A percentile compares a stretch with the other conserved stretches of the same genome.
phyloP scores from a whole-genome alignment of 495 filamentous ascomycete genomes.

The Podospora comata region DNA sequence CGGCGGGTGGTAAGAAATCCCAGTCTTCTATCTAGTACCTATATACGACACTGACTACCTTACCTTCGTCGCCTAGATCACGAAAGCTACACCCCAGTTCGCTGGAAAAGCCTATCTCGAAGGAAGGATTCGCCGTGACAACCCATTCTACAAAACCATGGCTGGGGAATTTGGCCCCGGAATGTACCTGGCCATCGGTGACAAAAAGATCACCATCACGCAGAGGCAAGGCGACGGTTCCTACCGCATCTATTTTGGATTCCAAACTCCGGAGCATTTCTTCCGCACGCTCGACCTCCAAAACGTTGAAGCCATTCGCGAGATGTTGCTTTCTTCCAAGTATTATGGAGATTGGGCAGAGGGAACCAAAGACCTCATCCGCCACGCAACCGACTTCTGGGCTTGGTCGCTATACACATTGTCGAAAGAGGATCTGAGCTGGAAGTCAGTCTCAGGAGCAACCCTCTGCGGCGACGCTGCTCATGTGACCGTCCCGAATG shows the following conservation, averaged over 20 bases:
- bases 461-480: constrained; percentile 61
- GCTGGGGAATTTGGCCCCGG: constrained; percentile 17
- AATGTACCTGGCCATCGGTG: constrained; percentile 19
- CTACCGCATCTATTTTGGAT: constrained; percentile 34
- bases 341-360: constrained; percentile 31
- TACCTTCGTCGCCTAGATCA: not conserved
- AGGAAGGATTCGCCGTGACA: not conserved
- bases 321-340: constrained; percentile 5
- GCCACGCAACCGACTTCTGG: constrained; percentile 28
- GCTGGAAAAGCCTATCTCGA: not conserved
- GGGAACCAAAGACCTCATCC: constrained; percentile 28
- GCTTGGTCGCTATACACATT: constrained; percentile 34
- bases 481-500: constrained; percentile 38
- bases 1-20: constrained; percentile 27
- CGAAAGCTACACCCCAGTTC: not conserved
- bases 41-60: not conserved
- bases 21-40: not conserved
- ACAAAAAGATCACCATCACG: constrained; percentile 23
- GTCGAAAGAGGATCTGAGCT: constrained; percentile 21
- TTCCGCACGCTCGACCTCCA: constrained; percentile 5
- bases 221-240: constrained; percentile 30
- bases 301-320: not conserved
- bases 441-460: constrained; percentile 36
- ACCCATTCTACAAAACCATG: not conserved
- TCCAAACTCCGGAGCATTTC: constrained; percentile 24